These are phyloP conservation scores for Coemansia sp. DNA, from an alignment of 192 early-diverging fungal genomes.

Conservation along the genomic window DNA sequence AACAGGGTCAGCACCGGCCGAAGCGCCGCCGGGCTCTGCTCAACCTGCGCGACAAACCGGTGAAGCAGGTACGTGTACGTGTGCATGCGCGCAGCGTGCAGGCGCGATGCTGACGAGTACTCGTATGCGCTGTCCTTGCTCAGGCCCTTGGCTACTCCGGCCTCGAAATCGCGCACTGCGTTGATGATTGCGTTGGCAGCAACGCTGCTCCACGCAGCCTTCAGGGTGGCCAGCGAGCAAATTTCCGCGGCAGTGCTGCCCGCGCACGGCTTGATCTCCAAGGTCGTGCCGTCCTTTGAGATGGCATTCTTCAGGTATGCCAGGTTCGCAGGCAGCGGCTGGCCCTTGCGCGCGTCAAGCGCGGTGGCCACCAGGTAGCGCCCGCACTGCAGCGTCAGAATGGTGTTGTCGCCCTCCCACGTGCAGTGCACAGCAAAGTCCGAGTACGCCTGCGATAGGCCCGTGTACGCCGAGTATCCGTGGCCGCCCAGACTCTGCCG, in stretches of 20 bases:
- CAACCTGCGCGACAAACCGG: constrained; percentile 77
- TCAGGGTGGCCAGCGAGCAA: constrained; percentile 61
- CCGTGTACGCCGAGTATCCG: constrained; percentile 91
- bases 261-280: constrained; percentile 17
- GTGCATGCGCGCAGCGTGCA: constrained; percentile 82
- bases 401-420: constrained; percentile 91
- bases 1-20: constrained; percentile 65
- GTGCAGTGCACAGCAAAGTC: constrained; percentile 92
- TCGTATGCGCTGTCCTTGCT: constrained; percentile 83
- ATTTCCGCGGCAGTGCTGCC: constrained; percentile 26
- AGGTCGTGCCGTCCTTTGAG: constrained; percentile 22
- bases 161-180: constrained; percentile 78
- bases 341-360: constrained; percentile 68
- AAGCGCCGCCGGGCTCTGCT: constrained; percentile 61
- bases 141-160: constrained; percentile 59
- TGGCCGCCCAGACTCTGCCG: constrained; percentile 90
- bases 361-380: constrained; percentile 78
- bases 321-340: constrained; percentile 75
- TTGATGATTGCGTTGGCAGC: constrained; percentile 79
- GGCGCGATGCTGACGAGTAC: constrained; percentile 78
- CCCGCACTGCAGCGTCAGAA: constrained; percentile 84
- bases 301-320: constrained; percentile 67
- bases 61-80: constrained; percentile 82
- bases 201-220: constrained; percentile 78
- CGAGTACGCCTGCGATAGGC: constrained; percentile 77